Percentiles rank a stretch among this genome's conserved stretches.
phyloP scores from a whole-genome alignment of 129 eudicot species.

The Chrysanthemum lavandulifolium region DNA sequence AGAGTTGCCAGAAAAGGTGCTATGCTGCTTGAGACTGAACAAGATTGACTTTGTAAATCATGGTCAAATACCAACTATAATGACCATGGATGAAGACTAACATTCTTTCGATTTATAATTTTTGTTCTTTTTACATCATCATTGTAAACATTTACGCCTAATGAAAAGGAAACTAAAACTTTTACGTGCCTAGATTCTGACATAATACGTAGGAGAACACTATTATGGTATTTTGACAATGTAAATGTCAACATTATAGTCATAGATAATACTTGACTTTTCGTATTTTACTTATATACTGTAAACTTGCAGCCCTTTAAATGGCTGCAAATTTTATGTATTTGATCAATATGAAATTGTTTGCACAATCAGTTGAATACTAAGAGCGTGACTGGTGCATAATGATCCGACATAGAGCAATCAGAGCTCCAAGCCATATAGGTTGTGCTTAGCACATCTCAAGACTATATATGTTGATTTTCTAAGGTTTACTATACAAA shows the following conservation, averaged over 20 bases:
- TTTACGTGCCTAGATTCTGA: constrained; percentile 8
- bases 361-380: neutral
- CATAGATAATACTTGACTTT: no score
- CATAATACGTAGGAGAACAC: constrained; percentile 15
- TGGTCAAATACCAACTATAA: constrained; percentile 77
- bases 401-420: no score
- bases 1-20: constrained; percentile 75
- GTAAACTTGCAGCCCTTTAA: no score
- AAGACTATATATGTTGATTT: no score
- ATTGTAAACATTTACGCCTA: constrained; percentile 11
- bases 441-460: no score
- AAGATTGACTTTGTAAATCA: constrained; percentile 73
- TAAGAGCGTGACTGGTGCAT: no score
- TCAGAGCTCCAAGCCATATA: no score
- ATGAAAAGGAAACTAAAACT: constrained; percentile 6
- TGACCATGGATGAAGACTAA: constrained; percentile 48
- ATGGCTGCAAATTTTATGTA: neutral
- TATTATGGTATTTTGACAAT: constrained; percentile 18
- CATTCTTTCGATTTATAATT: constrained; percentile 26
- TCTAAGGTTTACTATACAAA: no score
- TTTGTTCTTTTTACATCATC: constrained; percentile 14
- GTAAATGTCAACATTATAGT: constrained; percentile 20
- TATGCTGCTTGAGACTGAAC: constrained; percentile 79
- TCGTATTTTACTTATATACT: no score
- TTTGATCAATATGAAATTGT: no score